These are phyloP conservation scores for Pseudocercospora vitis DNA, from an alignment of 2,329 filamentous ascomycete species.

Conservation along the genomic window DNA sequence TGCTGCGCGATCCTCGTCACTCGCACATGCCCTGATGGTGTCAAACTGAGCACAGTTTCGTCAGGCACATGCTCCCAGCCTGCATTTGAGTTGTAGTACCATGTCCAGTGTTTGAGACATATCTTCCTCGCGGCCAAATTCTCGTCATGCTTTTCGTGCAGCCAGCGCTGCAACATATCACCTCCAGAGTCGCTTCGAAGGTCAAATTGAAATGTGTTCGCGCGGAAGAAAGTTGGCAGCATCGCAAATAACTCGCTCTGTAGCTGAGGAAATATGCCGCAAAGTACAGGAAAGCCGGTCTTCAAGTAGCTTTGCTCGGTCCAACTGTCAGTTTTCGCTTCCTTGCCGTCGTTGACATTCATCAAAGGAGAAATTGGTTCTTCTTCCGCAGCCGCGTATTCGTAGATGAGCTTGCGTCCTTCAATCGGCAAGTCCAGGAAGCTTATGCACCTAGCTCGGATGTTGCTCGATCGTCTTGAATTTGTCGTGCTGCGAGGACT, in stretches of 20 bases:
- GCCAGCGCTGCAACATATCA: constrained; percentile 14
- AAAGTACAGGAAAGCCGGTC: constrained; percentile 14
- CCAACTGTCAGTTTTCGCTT: not conserved
- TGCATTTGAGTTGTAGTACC: constrained; percentile 17
- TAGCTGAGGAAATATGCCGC: constrained; percentile 10
- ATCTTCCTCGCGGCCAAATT: constrained; percentile 17
- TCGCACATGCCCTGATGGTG: constrained; percentile 14
- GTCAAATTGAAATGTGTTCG: constrained; percentile 24
- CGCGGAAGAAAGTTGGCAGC: constrained; percentile 16
- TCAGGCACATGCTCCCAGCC: constrained; percentile 19
- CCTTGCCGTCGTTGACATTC: not conserved
- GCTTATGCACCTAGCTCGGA: not conserved
- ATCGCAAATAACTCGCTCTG: constrained; percentile 4
- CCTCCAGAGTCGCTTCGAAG: constrained; percentile 13
- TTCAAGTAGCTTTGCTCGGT: not conserved
- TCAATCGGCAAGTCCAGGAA: constrained; percentile 18
- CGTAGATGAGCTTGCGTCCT: constrained; percentile 19
- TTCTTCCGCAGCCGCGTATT: constrained; percentile 9
- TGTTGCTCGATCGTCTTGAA: not conserved
- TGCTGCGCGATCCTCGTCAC: constrained; percentile 14
- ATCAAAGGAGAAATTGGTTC: constrained; percentile 13
- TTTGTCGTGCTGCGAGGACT: not conserved
- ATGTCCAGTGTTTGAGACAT: constrained; percentile 21
- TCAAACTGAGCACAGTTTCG: constrained; percentile 17
- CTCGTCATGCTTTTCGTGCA: constrained; percentile 16